phyloP scores from a whole-genome alignment of 345 rosid species.

The Syzygium aromaticum region DNA sequence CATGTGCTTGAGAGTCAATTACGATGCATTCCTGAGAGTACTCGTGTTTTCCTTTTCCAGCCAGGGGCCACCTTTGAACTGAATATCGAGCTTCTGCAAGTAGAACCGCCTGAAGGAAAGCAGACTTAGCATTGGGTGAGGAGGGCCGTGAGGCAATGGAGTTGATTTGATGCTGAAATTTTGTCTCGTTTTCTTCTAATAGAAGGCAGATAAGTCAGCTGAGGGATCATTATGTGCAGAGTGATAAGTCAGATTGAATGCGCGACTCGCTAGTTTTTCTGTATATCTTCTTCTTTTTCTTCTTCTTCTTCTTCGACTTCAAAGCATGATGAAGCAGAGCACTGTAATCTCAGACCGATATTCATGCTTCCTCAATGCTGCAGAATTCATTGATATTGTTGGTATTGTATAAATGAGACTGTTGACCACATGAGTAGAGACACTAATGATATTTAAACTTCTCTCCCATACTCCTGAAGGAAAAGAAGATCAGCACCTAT shows the following conservation, averaged over 20 bases:
- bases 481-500: neutral
- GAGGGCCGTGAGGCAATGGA: neutral
- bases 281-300: neutral
- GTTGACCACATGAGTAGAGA: neutral
- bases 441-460: neutral
- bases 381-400: neutral
- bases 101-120: conserved; percentile 32
- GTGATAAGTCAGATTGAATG: neutral
- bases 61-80: conserved; percentile 71
- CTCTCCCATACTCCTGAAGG: neutral
- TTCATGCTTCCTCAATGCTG: neutral
- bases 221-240: neutral
- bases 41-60: conserved; percentile 26
- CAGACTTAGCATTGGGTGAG: conserved; percentile 1
- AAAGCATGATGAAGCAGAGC: neutral
- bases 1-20: neutral
- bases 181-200: neutral
- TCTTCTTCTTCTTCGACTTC: neutral
- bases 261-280: neutral
- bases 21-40: neutral
- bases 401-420: neutral
- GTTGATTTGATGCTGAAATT: neutral
- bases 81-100: conserved; percentile 77
- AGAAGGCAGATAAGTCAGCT: neutral
- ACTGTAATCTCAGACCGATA: neutral